phyloP scores from a whole-genome alignment of 768 basidiomycete genomes.

The Amanita fuliginea region DNA sequence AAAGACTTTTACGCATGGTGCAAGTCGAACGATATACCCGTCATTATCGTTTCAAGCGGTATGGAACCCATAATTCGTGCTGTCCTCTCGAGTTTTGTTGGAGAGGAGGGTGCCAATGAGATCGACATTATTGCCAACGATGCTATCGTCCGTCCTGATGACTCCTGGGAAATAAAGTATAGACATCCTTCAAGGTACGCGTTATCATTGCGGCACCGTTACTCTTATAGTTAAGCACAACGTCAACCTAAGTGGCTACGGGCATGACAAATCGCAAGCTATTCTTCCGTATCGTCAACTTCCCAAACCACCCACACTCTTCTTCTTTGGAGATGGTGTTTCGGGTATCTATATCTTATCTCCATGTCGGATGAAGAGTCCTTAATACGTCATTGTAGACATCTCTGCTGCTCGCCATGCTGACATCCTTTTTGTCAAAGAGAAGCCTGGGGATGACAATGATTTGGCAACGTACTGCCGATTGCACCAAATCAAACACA shows the following conservation, averaged over 20 bases:
- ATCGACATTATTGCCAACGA: slow-evolving; percentile 96
- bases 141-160: slow-evolving; percentile 42
- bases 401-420: slow-evolving; percentile 89
- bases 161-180: slow-evolving; percentile 75
- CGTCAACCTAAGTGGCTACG: slow-evolving; percentile 48
- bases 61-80: slow-evolving; percentile 93
- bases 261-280: slow-evolving; percentile 94
- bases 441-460: slow-evolving; percentile 66
- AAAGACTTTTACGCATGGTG: slow-evolving; percentile 82
- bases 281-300: slow-evolving; percentile 84
- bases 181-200: slow-evolving; percentile 78
- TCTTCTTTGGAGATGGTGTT: slow-evolving; percentile 98
- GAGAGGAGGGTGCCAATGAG: slow-evolving; percentile 54
- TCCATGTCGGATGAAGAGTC: not conserved
- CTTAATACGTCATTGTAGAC: slow-evolving; percentile 36
- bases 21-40: slow-evolving; percentile 67
- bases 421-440: slow-evolving; percentile 91
- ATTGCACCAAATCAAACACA: slow-evolving; percentile 66
- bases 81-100: slow-evolving; percentile 75
- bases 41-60: slow-evolving; percentile 92
- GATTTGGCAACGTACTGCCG: slow-evolving; percentile 80
- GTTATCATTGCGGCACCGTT: not conserved
- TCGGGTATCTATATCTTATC: slow-evolving; percentile 47
- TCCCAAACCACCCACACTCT: slow-evolving; percentile 61
- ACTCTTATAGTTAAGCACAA: too few species aligned